Percentiles rank a stretch among this genome's conserved stretches.
Conservation (phyloP, 306 rosid genomes). For the Sicyos edulis region DNA sequence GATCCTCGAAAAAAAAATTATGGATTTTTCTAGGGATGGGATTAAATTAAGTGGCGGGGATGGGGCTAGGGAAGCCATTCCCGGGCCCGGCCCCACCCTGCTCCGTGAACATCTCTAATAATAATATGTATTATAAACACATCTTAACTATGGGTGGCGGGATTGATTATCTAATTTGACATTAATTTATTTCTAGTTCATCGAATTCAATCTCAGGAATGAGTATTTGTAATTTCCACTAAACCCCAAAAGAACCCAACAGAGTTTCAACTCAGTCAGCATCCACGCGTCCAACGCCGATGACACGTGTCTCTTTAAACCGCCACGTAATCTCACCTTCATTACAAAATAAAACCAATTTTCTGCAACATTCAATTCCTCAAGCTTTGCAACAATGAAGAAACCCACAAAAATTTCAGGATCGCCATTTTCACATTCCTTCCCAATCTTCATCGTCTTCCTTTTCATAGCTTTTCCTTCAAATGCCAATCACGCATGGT, state of each 20-base stretch:
- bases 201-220: too few species aligned
- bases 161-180: too few species aligned
- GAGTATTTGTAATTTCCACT: too few species aligned
- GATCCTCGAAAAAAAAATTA: too few species aligned
- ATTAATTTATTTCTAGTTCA: too few species aligned
- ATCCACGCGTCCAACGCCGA: constrained; percentile 35
- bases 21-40: too few species aligned
- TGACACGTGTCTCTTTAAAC: constrained; percentile 45
- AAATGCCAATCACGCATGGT: constrained; percentile 25
- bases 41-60: too few species aligned
- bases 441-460: constrained; percentile 17
- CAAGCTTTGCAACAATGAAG: constrained; percentile 4
- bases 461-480: constrained; percentile 21
- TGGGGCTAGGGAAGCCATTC: too few species aligned
- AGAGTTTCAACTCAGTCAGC: constrained; percentile 20
- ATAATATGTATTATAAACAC: too few species aligned
- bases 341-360: background rate
- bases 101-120: too few species aligned
- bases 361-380: constrained; percentile 19
- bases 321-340: constrained; percentile 33
- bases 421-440: background rate
- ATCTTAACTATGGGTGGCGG: too few species aligned
- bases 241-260: background rate
- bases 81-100: too few species aligned
- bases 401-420: background rate